Conservation (phyloP, 371 early-diverging fungal genomes). For the Apophysomyces variabilis region DNA sequence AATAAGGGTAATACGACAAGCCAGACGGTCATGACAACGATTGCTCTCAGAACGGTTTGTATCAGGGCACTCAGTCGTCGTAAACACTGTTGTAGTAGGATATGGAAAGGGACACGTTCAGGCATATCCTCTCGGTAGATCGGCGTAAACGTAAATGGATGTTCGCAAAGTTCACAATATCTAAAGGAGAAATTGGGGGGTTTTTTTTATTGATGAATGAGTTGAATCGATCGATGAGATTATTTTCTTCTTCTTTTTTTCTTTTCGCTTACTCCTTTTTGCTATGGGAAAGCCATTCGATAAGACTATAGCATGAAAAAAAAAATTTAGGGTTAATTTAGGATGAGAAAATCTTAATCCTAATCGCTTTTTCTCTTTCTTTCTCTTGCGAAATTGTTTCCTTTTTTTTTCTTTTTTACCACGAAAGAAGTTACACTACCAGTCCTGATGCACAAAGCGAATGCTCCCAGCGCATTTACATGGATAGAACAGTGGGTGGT, state of each 20-base stretch:
- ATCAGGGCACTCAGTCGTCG: constrained; percentile 42
- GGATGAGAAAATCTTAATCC: neutral
- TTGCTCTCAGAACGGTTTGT: constrained; percentile 33
- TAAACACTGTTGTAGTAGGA: constrained; percentile 56
- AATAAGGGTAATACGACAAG: constrained; percentile 77
- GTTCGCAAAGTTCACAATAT: constrained; percentile 89
- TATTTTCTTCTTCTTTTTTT: constrained; percentile 57
- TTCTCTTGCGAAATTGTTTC: no score
- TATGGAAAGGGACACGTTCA: constrained; percentile 57
- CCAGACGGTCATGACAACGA: constrained; percentile 74
- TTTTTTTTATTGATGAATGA: no score
- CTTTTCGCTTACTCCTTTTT: constrained; percentile 69
- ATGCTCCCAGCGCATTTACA: constrained; percentile 83
- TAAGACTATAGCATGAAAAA: constrained; percentile 51
- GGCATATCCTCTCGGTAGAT: constrained; percentile 77
- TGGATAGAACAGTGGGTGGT: constrained; percentile 74
- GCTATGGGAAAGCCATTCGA: constrained; percentile 85
- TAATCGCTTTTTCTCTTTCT: neutral
- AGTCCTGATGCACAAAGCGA: constrained; percentile 76
- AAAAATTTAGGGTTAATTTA: neutral
- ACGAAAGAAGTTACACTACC: constrained; percentile 28
- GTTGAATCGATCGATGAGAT: neutral
- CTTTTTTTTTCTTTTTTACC: neutral
- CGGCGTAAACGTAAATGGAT: constrained; percentile 81
- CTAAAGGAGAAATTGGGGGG: constrained; percentile 28